Base-by-base conservation (phyloP, 306 rosid species). In the Luffa aegyptiaca region DNA sequence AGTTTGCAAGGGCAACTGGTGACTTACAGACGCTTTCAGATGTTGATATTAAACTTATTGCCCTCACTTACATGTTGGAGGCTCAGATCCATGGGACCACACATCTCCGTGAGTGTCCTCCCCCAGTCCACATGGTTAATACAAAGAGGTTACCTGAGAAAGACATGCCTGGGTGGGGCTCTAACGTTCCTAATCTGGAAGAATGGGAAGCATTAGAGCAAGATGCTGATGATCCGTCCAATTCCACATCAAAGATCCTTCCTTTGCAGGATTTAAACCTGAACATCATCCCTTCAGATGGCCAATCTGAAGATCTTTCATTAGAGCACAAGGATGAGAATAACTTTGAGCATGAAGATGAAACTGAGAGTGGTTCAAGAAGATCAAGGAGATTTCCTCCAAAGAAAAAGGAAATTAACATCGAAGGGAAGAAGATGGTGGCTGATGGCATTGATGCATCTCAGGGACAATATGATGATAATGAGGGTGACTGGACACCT, bases 121-220 rank as follows among this genome's bases (percentile, higher is more conserved):
- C 96, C 5, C 94, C 96, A 10, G 88, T 94, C 5, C 96, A 93
- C 57, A 80, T 74, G 46, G 83, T 91, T 13, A 90, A 95, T 73
- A 91, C 88, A 13, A 89, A 79, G 90, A 88, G 96, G 85, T 83
- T 96, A 56, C 96, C 89, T 0, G 96, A 96, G 92, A 96, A 96
- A 88, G 99, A 93, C 48, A 13, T 93, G 96, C 98, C 97, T 0
- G 97, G 99, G 3, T 95, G 97, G 99, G 99, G 97, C 35, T 80
- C 86, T n/a, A 95, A 91, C 66, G 99, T 95, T 18, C 91, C 97
- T 8, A 93, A 90, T 90, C 83, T 91, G 85, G 78, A 89, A 56
- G 99, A 91, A 82, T 93, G 97, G 97, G 99, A 93, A 78, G 97
- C 99, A 0, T 80, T 93, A 81, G 97, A 93, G 56, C 83, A 83